Evolutionary conservation across 1,139 yeast genomes (phyloP).

Genomic region (Groenewaldozyma sp.): DNA sequence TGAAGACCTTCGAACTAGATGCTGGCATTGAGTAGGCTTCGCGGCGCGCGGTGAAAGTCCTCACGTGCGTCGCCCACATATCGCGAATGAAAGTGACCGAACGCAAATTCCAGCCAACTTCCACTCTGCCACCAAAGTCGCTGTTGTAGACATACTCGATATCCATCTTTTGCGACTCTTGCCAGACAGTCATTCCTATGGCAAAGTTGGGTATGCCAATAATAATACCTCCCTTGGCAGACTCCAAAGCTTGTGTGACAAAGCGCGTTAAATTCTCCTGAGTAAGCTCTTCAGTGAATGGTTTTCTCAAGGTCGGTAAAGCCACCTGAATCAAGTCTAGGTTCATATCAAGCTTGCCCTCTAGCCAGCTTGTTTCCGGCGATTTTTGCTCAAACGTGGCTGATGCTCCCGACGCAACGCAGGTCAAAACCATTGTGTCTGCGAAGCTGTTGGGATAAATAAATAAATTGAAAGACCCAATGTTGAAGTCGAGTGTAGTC

Average conservation of each 20-base stretch:
- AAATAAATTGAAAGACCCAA: slow-evolving; percentile 49
- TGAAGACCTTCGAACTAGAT: slow-evolving; percentile 7
- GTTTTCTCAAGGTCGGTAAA: slow-evolving; percentile 44
- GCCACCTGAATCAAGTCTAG: slow-evolving; percentile 59
- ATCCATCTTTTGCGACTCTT: slow-evolving; percentile 36
- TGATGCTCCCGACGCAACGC: slow-evolving; percentile 48
- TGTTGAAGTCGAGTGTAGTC: slow-evolving; percentile 53
- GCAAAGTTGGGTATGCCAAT: slow-evolving; percentile 69
- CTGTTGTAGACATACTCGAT: slow-evolving; percentile 62
- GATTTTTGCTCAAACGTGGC: slow-evolving; percentile 41
- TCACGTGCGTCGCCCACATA: slow-evolving; percentile 76
- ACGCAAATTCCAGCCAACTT: slow-evolving; percentile 88
- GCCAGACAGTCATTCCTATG: slow-evolving; percentile 70
- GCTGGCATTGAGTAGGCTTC: slow-evolving; percentile 26
- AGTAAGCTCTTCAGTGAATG: slow-evolving; percentile 32
- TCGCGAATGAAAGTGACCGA: slow-evolving; percentile 85
- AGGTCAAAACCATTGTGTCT: slow-evolving; percentile 63
- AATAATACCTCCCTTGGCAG: slow-evolving; percentile 72
- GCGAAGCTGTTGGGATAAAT: slow-evolving; percentile 69
- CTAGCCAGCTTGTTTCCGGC: slow-evolving; percentile 9
- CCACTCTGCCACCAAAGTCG: slow-evolving; percentile 81
- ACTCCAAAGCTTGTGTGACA: slow-evolving; percentile 41
- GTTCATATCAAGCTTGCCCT: slow-evolving; percentile 26
- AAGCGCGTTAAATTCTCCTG: slow-evolving; percentile 46
- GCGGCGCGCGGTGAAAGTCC: slow-evolving; percentile 43